phyloP scores from a whole-genome alignment of 1,139 yeast species.

The Suzukiozyma palmioleophila region DNA sequence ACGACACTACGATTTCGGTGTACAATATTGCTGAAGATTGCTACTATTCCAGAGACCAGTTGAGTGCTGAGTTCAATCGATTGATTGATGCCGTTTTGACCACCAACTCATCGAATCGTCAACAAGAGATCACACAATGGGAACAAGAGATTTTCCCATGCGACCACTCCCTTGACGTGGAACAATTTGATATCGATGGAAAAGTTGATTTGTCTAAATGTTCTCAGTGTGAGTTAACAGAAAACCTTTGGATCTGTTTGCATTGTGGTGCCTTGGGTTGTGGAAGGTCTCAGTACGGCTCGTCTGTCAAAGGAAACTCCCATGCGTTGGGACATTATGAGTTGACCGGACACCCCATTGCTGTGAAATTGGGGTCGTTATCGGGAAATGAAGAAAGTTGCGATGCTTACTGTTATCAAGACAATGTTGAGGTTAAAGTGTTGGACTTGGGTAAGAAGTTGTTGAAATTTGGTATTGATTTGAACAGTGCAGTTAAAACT shows the following conservation, averaged over 20 bases:
- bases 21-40: slow-evolving; percentile 37
- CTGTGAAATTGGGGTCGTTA: slow-evolving; percentile 86
- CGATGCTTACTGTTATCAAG: slow-evolving; percentile 83
- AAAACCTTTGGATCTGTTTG: slow-evolving; percentile 85
- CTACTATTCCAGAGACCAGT: slow-evolving; percentile 14
- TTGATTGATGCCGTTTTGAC: slow-evolving; percentile 49
- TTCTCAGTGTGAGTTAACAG: slow-evolving; percentile 53
- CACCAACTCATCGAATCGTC: slow-evolving; percentile 62
- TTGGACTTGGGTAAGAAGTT: slow-evolving; percentile 52
- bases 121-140: slow-evolving; percentile 86
- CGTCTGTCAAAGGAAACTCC: slow-evolving; percentile 82
- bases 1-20: slow-evolving; percentile 43
- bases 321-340: slow-evolving; percentile 78
- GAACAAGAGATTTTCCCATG: slow-evolving; percentile 82
- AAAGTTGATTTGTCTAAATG: slow-evolving; percentile 44
- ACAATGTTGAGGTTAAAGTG: slow-evolving; percentile 86
- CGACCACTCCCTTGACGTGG: slow-evolving; percentile 58
- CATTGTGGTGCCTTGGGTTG: slow-evolving; percentile 90
- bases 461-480: slow-evolving; percentile 63
- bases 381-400: slow-evolving; percentile 51
- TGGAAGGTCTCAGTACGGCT: slow-evolving; percentile 87
- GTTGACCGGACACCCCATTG: slow-evolving; percentile 62
- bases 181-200: slow-evolving; percentile 30
- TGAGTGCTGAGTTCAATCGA: slow-evolving; percentile 19
- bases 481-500: slow-evolving; percentile 53